These are phyloP conservation scores for Metarhizium album DNA, from an alignment of 2,329 filamentous ascomycete species.

Conservation along the genomic window DNA sequence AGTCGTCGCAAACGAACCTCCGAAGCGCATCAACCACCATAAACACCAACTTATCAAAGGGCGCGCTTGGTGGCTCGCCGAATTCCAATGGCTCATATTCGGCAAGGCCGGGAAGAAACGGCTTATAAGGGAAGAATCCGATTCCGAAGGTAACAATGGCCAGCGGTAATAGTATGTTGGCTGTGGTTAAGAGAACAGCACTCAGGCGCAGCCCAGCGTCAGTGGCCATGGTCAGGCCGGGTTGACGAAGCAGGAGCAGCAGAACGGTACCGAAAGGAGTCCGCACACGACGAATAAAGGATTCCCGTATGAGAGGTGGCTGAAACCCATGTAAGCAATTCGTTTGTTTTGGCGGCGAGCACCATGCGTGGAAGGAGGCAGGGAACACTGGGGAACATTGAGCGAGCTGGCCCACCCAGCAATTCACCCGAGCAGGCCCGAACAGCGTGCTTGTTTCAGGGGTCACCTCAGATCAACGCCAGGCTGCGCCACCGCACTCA, in stretches of 20 bases:
- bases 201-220: constrained; percentile 17
- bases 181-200: constrained; percentile 43
- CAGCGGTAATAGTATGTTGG: constrained; percentile 68
- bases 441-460: too few species aligned
- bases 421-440: too few species aligned
- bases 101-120: constrained; percentile 77
- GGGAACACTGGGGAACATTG: too few species aligned
- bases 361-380: too few species aligned
- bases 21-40: constrained; percentile 96
- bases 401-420: too few species aligned
- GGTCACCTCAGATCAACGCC: neutral
- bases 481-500: neutral
- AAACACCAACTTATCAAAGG: constrained; percentile 85
- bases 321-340: neutral
- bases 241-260: neutral
- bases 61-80: constrained; percentile 48
- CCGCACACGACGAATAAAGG: neutral
- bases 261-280: neutral
- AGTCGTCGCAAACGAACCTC: constrained; percentile 43
- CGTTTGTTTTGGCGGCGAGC: neutral
- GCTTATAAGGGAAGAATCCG: constrained; percentile 97
- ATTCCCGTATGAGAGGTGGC: neutral
- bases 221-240: constrained; percentile 14
- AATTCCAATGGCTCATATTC: constrained; percentile 47
- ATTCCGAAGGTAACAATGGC: constrained; percentile 69